Evolutionary conservation across 345 rosid species (phyloP), one percentile per base, ranked within the genome.

Genomic region (Luvunga scandens): DNA sequence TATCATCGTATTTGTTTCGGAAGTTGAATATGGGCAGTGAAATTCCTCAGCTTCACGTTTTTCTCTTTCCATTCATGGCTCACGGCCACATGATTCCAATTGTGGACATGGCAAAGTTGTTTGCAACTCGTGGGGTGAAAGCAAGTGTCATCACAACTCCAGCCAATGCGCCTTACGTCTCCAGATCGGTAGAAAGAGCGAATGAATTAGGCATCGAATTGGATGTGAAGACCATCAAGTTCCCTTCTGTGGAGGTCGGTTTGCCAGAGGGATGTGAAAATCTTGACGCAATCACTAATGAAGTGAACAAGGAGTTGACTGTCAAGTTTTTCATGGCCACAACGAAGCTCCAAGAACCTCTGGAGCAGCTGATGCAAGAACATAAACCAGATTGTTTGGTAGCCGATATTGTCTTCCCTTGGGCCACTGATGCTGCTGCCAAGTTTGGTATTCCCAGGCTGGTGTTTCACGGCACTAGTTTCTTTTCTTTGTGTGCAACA

Each of bases 11-110:
- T 12, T 53, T 16, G 57, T 4, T 53, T 53, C 13, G 6, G 56
- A 50, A 16, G 57, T 18, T 1, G 45, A 53, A 57, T 24, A 79
- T 86, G 88, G 82, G 18, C 24, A 33, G 12, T n/a, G 56, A 67
- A 68, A 64, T 28, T 71, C 66, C 66, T 62, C 78, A 71, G 66
- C 78, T 89, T 16, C 91, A 81, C 56, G 34, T 87, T 27, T 69
- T 86, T 19, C 80, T 89, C 81, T 83, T 85, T 79, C 90, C 91
- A 10, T 83, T 76, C 85, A 71, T 86, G 89, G 87, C 88, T 75
- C 90, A 84, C 57, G 90, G 94, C 64, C 92, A 85, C 81, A 84
- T 81, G 75, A 85, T 90, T 8, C 94, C 89, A 30, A 57, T 70
- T 33, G 59, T 81, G 2, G 92, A 89, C 85, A 87, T 86, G 86